phyloP scores from a whole-genome alignment of 1,139 yeast species.

The Kazachstania sp. region DNA sequence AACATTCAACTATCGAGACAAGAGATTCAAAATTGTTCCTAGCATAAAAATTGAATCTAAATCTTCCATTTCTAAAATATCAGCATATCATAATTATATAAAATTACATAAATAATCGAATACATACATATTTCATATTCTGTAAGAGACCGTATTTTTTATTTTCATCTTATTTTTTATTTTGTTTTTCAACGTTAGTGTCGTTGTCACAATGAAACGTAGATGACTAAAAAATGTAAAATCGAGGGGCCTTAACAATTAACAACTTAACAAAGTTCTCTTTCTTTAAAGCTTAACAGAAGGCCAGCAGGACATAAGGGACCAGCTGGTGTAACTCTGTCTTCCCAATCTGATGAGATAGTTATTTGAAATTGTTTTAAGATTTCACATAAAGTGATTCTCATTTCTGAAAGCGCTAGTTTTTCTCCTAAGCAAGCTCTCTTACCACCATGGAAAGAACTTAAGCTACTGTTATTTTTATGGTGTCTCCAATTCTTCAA shows the following conservation, averaged over 20 bases:
- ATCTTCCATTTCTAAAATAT: too few relatives aligned
- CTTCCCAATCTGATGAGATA: conserved; percentile 42
- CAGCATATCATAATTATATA: too few relatives aligned
- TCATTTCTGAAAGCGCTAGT: conserved; percentile 43
- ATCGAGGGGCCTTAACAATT: not conserved
- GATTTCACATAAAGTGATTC: conserved; percentile 35
- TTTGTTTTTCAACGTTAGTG: too few relatives aligned
- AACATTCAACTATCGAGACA: conserved; percentile 20
- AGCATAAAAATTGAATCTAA: too few relatives aligned
- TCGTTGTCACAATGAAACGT: too few relatives aligned
- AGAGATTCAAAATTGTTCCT: too few relatives aligned
- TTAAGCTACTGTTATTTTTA: conserved; percentile 40
- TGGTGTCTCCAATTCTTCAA: conserved; percentile 35
- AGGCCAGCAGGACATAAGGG: conserved; percentile 34
- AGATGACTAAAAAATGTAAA: too few relatives aligned
- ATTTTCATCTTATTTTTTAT: too few relatives aligned
- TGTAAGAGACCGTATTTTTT: too few relatives aligned
- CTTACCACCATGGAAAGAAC: conserved; percentile 54
- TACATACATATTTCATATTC: too few relatives aligned
- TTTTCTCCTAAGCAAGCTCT: conserved; percentile 58
- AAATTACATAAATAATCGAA: too few relatives aligned
- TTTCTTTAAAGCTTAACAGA: conserved; percentile 16
- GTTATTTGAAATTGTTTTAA: conserved; percentile 33
- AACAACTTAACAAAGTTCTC: not conserved
- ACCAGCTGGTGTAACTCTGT: conserved; percentile 43